Conservation (phyloP, 1,284 basidiomycete species). For the Boletus calvinii region DNA sequence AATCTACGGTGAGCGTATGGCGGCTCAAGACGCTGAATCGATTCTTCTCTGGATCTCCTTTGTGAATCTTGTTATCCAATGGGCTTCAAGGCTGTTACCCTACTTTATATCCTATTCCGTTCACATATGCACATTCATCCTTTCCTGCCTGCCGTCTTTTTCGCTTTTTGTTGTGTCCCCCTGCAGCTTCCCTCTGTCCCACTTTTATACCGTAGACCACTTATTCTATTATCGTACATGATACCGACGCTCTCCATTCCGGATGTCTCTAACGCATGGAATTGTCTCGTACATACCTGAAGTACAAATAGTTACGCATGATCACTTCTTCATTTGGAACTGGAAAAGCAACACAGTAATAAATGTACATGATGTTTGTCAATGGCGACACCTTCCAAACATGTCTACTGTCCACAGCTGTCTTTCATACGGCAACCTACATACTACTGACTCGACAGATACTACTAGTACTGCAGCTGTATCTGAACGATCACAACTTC, state of each 20-base stretch:
- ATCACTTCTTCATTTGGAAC: not conserved
- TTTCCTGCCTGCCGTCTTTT: not conserved
- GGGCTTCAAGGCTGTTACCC: constrained; percentile 8
- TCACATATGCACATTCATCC: constrained; percentile 1
- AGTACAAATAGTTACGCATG: constrained; percentile 1
- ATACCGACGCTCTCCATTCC: constrained; percentile 10
- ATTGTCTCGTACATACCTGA: constrained; percentile 7
- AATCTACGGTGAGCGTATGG: constrained; percentile 24
- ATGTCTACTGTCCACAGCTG: no score
- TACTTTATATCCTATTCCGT: constrained; percentile 20
- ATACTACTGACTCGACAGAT: no score
- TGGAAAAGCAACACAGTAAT: not conserved
- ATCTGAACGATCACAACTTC: no score
- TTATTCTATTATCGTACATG: constrained; percentile 20
- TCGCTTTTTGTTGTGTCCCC: not conserved
- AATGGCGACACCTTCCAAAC: no score
- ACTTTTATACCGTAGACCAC: constrained; percentile 16
- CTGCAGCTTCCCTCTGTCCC: constrained; percentile 1
- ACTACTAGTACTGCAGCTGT: no score
- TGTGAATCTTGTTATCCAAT: constrained; percentile 8
- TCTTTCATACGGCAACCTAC: no score
- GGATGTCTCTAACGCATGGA: constrained; percentile 2
- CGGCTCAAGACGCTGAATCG: not conserved
- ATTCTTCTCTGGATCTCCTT: constrained; percentile 1
- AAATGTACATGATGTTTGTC: no score